A percentile compares a stretch with the other conserved stretches of the same genome.
phyloP scores from a whole-genome alignment of 2,329 filamentous ascomycete genomes.

The Magnaporthales sp. region DNA sequence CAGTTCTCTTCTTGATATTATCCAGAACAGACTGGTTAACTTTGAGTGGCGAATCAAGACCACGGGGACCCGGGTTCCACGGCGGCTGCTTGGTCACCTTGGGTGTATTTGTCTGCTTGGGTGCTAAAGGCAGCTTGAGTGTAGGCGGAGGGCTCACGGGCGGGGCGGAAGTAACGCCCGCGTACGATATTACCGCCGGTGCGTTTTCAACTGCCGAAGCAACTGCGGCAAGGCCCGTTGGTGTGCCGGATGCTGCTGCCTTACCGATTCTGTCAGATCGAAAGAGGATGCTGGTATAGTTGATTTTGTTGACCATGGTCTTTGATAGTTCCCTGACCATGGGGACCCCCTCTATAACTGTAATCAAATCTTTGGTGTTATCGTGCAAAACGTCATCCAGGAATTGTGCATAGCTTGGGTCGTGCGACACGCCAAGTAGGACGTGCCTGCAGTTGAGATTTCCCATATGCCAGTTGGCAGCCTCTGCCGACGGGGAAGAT shows the following conservation, averaged over 20 bases:
- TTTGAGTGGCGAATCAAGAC: conserved; percentile 42
- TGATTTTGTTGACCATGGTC: conserved; percentile 36
- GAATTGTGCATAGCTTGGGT: conserved; percentile 51
- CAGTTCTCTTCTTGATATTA: conserved; percentile 45
- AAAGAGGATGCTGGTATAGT: conserved; percentile 40
- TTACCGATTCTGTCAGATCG: conserved; percentile 40
- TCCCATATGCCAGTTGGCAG: conserved; percentile 45
- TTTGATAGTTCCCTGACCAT: conserved; percentile 38
- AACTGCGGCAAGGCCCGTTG: conserved; percentile 5
- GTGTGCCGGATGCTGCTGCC: conserved; percentile 7
- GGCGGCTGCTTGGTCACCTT: conserved; percentile 17
- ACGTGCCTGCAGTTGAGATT: conserved; percentile 55
- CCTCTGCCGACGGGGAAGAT: conserved; percentile 26
- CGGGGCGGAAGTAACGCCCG: conserved; percentile 24
- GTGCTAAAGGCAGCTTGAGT: conserved; percentile 30
- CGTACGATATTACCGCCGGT: conserved; percentile 25
- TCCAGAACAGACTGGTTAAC: conserved; percentile 39
- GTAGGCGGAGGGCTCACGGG: conserved; percentile 14
- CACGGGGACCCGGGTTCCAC: conserved; percentile 47
- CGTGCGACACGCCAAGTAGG: conserved; percentile 53
- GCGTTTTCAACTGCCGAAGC: background rate
- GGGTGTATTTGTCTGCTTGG: conserved; percentile 13
- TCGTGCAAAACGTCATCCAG: conserved; percentile 45
- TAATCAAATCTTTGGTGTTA: conserved; percentile 34
- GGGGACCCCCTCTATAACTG: conserved; percentile 44